Base-by-base conservation (phyloP, 2,329 filamentous ascomycete genomes). In the Fusarium torulosum region DNA sequence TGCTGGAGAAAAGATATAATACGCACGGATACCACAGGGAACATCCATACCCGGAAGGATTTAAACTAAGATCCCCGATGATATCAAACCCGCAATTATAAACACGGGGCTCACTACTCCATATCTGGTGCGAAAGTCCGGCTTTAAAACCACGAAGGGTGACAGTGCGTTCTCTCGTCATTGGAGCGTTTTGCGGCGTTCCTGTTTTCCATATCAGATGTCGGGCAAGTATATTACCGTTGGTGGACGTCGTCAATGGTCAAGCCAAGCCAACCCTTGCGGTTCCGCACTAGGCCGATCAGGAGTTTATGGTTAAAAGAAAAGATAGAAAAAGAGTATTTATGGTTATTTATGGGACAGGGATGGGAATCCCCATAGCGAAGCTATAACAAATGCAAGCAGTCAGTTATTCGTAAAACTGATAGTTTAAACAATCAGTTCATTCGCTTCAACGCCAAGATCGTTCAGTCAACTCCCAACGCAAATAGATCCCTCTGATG, bases 301-400 rank as follows among this genome's bases (percentile, higher is more conserved):
- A 41, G 41, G 33, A 53, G 59, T 31, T 47, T 35, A 29, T n/a
- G 35, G 17, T 37, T 33, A 33, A 27, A 38, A 42, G 14, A 58
- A 5, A 44, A 40, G 25, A 25, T 44, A 51, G 27, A 29, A 43
- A 53, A 44, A 14, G 47, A 50, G 37, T 13, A 45, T 61, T 61
- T 63, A 67, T 66, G 64, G 47, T 53, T 64, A 59, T 64, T 50
- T 67, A 45, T 53, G 35, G n/a, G 35, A 42, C 63, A 63, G 50
- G 49, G 53, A 54, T 64, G n/a, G 17, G 19, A 15, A 52, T 55
- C 53, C 64, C 38, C 31, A 27, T 29, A 29, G 53, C 27, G 11
- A 37, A 35, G 35, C 46, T 29, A 29, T 10, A 29, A 50, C 51
- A 37, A 52, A 47, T 59, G 64, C 35, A 41, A 38, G 35, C 38